A percentile compares a stretch with the other conserved stretches of the same genome.
Evolutionary conservation across 2,329 filamentous ascomycete genomes (phyloP).

Genomic region (Sarocladium oryzae): DNA sequence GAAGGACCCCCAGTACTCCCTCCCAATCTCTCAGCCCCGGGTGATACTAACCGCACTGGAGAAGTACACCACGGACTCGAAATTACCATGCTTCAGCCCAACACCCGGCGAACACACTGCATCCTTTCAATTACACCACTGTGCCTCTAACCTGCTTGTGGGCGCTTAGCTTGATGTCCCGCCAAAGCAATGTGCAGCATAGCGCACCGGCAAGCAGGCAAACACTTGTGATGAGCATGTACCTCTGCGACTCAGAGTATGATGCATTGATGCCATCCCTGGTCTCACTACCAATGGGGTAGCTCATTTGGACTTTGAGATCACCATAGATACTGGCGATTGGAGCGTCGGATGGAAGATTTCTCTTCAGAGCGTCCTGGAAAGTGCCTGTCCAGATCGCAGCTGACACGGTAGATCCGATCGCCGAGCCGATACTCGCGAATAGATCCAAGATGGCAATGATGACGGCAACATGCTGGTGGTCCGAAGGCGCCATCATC

Average conservation of each 20-base stretch:
- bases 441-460: slow-evolving; percentile 57
- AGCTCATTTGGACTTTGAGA: too few species aligned
- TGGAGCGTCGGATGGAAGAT: too few species aligned
- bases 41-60: too few species aligned
- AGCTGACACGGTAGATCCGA: slow-evolving; percentile 53
- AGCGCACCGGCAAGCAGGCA: slow-evolving; percentile 34
- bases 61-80: too few species aligned
- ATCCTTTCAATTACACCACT: too few species aligned
- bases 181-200: slow-evolving; percentile 35
- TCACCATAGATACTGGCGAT: too few species aligned
- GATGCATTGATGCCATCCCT: slow-evolving; percentile 54
- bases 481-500: slow-evolving; percentile 53
- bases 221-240: slow-evolving; percentile 44
- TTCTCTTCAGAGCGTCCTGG: too few species aligned
- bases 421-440: slow-evolving; percentile 51
- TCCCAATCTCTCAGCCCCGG: too few species aligned
- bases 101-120: too few species aligned
- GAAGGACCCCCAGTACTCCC: too few species aligned
- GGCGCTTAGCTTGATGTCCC: slow-evolving; percentile 42
- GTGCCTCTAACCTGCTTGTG: slow-evolving; percentile 33
- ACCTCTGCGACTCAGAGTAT: slow-evolving; percentile 48
- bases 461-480: slow-evolving; percentile 54
- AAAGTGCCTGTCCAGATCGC: slow-evolving; percentile 64
- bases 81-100: too few species aligned
- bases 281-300: too few species aligned